These are phyloP conservation scores for Schwanniomyces occidentalis DNA, from an alignment of 805 yeast species.

Conservation along the genomic window DNA sequence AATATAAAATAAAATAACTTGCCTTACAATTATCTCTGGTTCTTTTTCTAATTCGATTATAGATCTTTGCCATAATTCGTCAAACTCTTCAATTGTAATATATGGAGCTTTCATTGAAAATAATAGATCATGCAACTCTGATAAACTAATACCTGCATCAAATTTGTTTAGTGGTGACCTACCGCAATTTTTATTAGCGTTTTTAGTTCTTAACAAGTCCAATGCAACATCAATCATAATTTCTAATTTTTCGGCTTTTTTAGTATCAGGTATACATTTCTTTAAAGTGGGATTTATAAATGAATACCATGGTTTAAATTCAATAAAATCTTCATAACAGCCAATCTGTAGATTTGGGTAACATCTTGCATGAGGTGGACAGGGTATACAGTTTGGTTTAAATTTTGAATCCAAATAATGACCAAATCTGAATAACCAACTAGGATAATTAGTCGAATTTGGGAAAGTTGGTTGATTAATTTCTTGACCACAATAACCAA, in stretches of 20 bases:
- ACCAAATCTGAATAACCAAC: constrained; percentile 40
- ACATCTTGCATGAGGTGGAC: constrained; percentile 84
- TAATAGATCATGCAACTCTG: constrained; percentile 55
- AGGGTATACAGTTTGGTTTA: constrained; percentile 67
- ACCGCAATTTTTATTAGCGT: constrained; percentile 66
- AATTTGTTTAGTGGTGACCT: constrained; percentile 40
- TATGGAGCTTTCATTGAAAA: constrained; percentile 45
- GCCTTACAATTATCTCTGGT: constrained; percentile 78
- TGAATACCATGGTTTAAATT: constrained; percentile 54
- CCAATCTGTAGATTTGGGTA: constrained; percentile 55
- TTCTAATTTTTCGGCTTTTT: constrained; percentile 64
- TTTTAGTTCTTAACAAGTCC: constrained; percentile 62
- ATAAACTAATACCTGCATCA: constrained; percentile 51
- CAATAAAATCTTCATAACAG: constrained; percentile 70
- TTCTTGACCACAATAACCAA: constrained; percentile 78
- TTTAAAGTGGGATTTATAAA: constrained; percentile 53
- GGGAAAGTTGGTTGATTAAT: constrained; percentile 45
- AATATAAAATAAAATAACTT: constrained; percentile 44
- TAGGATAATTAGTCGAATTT: constrained; percentile 21
- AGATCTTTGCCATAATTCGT: constrained; percentile 72
- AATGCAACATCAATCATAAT: constrained; percentile 67
- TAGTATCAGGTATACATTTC: constrained; percentile 71
- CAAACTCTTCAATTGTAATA: constrained; percentile 63
- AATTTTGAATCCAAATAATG: constrained; percentile 41
- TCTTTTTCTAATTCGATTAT: constrained; percentile 59